Percentiles rank a stretch among this genome's conserved stretches.
Evolutionary conservation across 2,329 filamentous ascomycete genomes (phyloP).

Genomic region (Scedosporium apiospermum): DNA sequence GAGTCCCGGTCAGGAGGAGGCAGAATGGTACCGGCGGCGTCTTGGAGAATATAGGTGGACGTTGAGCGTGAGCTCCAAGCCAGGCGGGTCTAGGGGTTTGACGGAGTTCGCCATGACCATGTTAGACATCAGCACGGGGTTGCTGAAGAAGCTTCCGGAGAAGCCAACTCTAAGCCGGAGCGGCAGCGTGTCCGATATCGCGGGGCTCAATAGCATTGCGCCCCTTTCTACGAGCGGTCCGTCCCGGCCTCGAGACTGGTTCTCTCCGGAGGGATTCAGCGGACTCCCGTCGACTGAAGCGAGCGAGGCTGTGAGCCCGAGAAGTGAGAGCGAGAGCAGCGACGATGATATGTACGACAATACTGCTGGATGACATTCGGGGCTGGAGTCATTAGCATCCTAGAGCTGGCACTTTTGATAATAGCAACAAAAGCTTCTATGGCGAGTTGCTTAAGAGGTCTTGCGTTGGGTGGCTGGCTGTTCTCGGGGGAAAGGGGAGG

Average conservation of each 20-base stretch:
- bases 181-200: slow-evolving; percentile 40
- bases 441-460: no score
- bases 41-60: slow-evolving; percentile 93
- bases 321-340: slow-evolving; percentile 39
- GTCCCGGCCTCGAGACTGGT: slow-evolving; percentile 13
- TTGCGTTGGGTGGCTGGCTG: no score
- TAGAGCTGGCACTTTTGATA: no score
- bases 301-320: slow-evolving; percentile 42
- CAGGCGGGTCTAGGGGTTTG: slow-evolving; percentile 46
- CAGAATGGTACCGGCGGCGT: slow-evolving; percentile 80
- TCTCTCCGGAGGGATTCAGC: slow-evolving; percentile 23
- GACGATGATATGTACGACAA: slow-evolving; percentile 47
- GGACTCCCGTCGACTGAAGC: slow-evolving; percentile 36
- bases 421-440: no score
- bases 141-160: slow-evolving; percentile 60
- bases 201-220: slow-evolving; percentile 20
- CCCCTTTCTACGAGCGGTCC: slow-evolving; percentile 8
- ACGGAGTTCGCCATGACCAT: slow-evolving; percentile 69
- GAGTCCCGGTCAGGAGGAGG: slow-evolving; percentile 76
- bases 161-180: slow-evolving; percentile 57
- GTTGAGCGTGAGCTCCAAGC: slow-evolving; percentile 72
- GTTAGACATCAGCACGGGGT: slow-evolving; percentile 60
- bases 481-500: no score
- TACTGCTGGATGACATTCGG: not conserved
- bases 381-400: not conserved